phyloP scores from a whole-genome alignment of 2,329 filamentous ascomycete species.

The Aspergillus amoenus region DNA sequence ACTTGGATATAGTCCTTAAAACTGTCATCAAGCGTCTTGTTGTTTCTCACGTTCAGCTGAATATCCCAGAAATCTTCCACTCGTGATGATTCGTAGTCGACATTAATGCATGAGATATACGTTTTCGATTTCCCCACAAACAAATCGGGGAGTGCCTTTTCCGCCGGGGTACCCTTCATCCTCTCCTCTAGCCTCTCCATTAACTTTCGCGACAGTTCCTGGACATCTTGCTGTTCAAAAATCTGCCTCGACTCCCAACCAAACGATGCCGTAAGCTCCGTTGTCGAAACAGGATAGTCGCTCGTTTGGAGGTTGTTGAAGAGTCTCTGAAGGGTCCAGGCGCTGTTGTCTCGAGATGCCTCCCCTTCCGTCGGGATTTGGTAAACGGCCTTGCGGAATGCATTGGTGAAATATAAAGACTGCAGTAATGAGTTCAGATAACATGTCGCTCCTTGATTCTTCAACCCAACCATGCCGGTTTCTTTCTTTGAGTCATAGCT shows the following conservation, averaged over 20 bases:
- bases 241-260: constrained; percentile 98
- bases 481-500: constrained; percentile 98
- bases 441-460: constrained; percentile 93
- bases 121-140: constrained; percentile 99
- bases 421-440: constrained; percentile 84
- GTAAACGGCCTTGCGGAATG: constrained; percentile 95
- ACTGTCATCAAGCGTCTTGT: constrained; percentile 88
- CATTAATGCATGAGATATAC: constrained; percentile 97
- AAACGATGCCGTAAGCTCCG: constrained; percentile 92
- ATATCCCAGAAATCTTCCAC: constrained; percentile 99
- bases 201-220: constrained; percentile 91
- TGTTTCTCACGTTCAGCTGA: constrained; percentile 92
- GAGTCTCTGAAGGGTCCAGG: constrained; percentile 87
- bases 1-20: constrained; percentile 96
- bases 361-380: constrained; percentile 92
- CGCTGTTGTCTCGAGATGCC: constrained; percentile 78
- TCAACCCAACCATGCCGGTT: constrained; percentile 92
- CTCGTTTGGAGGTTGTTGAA: constrained; percentile 95
- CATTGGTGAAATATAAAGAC: constrained; percentile 83
- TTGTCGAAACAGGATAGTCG: constrained; percentile 78
- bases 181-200: constrained; percentile 97
- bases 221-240: constrained; percentile 98
- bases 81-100: constrained; percentile 93
- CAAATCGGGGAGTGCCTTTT: constrained; percentile 84
- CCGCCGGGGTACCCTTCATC: constrained; percentile 94